Conservation (phyloP, 805 yeast genomes). For the Kodamaea neixiangensis region DNA sequence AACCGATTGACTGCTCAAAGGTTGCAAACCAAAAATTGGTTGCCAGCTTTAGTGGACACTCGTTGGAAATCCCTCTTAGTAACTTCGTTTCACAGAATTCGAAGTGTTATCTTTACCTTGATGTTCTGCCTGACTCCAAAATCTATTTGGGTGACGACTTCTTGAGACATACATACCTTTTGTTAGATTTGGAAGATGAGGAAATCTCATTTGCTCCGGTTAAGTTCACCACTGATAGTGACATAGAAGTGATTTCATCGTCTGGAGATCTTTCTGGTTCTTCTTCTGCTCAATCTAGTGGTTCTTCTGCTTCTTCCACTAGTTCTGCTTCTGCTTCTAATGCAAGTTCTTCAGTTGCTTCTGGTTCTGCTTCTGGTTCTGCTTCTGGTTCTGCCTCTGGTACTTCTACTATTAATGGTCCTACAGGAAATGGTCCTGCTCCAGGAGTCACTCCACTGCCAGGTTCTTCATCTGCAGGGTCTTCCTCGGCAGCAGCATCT, state of each 20-base stretch:
- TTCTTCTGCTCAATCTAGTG: not conserved
- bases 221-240: constrained; percentile 16
- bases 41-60: not conserved
- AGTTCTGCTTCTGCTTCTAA: not conserved
- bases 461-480: too few species aligned
- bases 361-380: not conserved
- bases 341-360: not conserved
- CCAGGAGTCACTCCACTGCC: too few species aligned
- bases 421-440: too few species aligned
- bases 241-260: constrained; percentile 29
- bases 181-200: constrained; percentile 27
- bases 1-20: not conserved
- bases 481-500: not conserved
- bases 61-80: constrained; percentile 13
- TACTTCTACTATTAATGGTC: too few species aligned
- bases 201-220: constrained; percentile 27
- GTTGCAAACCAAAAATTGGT: not conserved
- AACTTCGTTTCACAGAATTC: constrained; percentile 7
- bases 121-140: constrained; percentile 14
- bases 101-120: constrained; percentile 21
- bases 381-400: not conserved
- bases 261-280: constrained; percentile 36
- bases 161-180: constrained; percentile 26
- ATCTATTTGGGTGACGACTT: constrained; percentile 35
- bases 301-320: not conserved